Evolutionary conservation across 1,284 basidiomycete species (phyloP), one percentile per base, ranked within the genome.

Genomic region (Cerrena zonata): DNA sequence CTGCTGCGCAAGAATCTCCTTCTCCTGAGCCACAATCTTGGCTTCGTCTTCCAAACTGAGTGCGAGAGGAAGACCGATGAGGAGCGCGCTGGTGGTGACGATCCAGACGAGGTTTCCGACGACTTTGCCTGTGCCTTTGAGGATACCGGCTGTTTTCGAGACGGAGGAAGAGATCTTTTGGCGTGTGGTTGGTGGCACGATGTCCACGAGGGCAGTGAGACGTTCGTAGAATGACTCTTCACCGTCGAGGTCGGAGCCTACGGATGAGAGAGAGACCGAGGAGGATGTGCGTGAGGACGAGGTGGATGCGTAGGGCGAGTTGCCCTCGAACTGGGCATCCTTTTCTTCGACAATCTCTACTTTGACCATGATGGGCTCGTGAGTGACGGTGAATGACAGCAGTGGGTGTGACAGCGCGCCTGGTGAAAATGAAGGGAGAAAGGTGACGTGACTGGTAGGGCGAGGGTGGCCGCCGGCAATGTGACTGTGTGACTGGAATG

Each of bases 11-110:
- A 91, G 74, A 80, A 94, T 85, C 70, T 98, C 94, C 73, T 91
- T 88, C 73, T 99, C 95, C 72, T 98, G 94, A 51, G 88, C 86
- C 4, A 94, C 87, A 53, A 96, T 82, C 71, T 93, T 92, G 47
- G 89, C 88, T 74, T 99, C 95, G 70, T 96, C 95, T 71, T 99
- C 95, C 57, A 98, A 79, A 51, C 86, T 89, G 58, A 99, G 78
- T 1, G 94, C 93, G 58, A 97, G 79, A 24, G 95, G 95, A 45
- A 99, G 77, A 5, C 91, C 96, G 46, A 99, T 86, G 53, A 99
- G 81, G 45, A 99, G 76, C 1, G 94, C 93, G 44, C 87, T 92
- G 15, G 95, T 99, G 52, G 92, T 95, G 64, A 95, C 77, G 57
- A 97, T 81, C 95, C 95, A 99, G 48, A 93, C 89, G 62, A 94